These are phyloP conservation scores for Ampelocalamus luodianensis DNA, from an alignment of 176 grass and related monocot species.

Conservation along the genomic window DNA sequence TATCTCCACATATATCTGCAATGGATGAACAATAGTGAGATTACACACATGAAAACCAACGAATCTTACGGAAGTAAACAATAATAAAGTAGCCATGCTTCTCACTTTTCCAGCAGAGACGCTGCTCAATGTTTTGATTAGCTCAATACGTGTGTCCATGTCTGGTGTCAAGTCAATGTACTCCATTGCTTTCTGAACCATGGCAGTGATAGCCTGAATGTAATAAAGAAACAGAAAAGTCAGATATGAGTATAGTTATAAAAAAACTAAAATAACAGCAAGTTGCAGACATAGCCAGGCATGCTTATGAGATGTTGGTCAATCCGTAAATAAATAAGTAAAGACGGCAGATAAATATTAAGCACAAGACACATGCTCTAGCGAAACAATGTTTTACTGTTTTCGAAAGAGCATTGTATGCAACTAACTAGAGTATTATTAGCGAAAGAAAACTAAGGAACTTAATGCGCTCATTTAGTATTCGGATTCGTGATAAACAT, in stretches of 20 bases:
- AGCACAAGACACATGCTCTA: not conserved
- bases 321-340: not conserved
- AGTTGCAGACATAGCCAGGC: not conserved
- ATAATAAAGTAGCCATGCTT: conserved; percentile 14
- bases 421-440: not conserved
- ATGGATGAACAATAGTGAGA: conserved; percentile 19
- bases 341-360: not conserved
- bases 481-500: not conserved
- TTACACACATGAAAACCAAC: conserved; percentile 6
- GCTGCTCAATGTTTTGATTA: conserved; percentile 91
- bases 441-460: not conserved
- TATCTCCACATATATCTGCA: conserved; percentile 97
- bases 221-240: conserved; percentile 4
- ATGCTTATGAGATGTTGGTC: not conserved
- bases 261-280: conserved; percentile 22
- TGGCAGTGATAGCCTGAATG: conserved; percentile 81
- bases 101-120: conserved; percentile 94
- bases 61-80: conserved; percentile 10
- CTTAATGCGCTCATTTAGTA: not conserved
- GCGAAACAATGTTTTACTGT: not conserved
- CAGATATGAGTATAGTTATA: not conserved
- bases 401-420: not conserved
- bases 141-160: conserved; percentile 76
- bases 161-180: conserved; percentile 94
- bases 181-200: conserved; percentile 95